Evolutionary conservation across 208 protist genomes (phyloP).

Genomic region (Tritrichomonas musculus): DNA sequence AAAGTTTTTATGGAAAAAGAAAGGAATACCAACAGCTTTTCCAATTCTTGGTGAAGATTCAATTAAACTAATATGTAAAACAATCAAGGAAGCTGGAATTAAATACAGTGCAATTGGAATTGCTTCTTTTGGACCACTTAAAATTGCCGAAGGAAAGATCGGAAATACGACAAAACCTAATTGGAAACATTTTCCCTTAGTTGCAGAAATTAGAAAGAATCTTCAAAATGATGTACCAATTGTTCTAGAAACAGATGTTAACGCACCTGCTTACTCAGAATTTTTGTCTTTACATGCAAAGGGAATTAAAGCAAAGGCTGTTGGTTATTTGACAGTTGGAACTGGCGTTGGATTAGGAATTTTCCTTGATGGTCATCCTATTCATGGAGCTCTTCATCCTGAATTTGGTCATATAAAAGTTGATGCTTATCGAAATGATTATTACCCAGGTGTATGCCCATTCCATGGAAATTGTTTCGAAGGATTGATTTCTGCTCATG

Average conservation of each 20-base stretch:
- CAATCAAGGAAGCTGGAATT: neutral
- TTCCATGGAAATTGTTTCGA: conserved; percentile 62
- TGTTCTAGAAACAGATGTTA: neutral
- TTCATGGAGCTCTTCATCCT: conserved; percentile 61
- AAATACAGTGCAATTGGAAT: conserved; percentile 51
- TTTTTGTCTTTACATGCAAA: neutral
- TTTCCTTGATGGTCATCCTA: conserved; percentile 47
- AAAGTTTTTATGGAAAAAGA: neutral
- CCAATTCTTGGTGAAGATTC: neutral
- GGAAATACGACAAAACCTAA: neutral
- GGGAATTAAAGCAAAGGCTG: too few species aligned
- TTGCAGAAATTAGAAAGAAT: neutral
- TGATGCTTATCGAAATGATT: conserved; percentile 37
- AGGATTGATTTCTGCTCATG: conserved; percentile 53
- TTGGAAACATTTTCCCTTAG: neutral
- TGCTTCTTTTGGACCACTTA: conserved; percentile 60
- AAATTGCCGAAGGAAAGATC: conserved; percentile 39
- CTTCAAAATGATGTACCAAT: neutral
- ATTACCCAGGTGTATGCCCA: conserved; percentile 55
- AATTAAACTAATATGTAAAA: neutral
- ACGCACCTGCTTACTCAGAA: neutral
- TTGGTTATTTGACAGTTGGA: conserved; percentile 61
- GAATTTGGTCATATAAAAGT: conserved; percentile 58
- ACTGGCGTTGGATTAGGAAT: conserved; percentile 63
- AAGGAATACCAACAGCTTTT: neutral